A percentile compares a stretch with the other conserved stretches of the same genome.
Evolutionary conservation across 768 basidiomycete species (phyloP).

Genomic region (Mycena galericulata): DNA sequence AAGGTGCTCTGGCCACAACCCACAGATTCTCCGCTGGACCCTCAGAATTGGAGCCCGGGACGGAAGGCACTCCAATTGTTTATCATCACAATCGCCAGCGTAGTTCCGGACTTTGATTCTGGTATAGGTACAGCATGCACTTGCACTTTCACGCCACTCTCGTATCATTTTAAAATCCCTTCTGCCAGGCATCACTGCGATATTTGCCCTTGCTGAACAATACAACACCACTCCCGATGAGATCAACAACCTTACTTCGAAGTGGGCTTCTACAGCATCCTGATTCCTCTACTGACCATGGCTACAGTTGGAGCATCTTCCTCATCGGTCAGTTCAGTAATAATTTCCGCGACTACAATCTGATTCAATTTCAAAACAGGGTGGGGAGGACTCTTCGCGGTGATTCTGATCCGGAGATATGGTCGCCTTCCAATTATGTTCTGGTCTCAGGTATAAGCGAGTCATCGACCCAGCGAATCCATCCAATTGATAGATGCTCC

Average conservation of each 20-base stretch:
- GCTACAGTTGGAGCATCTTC: slow-evolving; percentile 74
- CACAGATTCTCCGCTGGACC: slow-evolving; percentile 46
- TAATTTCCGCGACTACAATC: background rate
- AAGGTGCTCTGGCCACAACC: slow-evolving; percentile 74
- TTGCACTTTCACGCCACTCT: too few relatives aligned
- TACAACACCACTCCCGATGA: slow-evolving; percentile 61
- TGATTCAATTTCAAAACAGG: slow-evolving; percentile 22
- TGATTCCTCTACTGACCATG: slow-evolving; percentile 4
- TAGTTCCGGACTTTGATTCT: slow-evolving; percentile 72
- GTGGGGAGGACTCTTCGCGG: slow-evolving; percentile 19
- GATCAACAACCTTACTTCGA: slow-evolving; percentile 70
- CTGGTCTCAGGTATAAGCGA: slow-evolving; percentile 69
- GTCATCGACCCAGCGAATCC: background rate
- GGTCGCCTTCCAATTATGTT: slow-evolving; percentile 77
- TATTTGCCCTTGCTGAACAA: slow-evolving; percentile 66
- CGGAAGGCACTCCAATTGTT: slow-evolving; percentile 62
- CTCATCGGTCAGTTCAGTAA: slow-evolving; percentile 57
- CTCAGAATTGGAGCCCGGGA: slow-evolving; percentile 60
- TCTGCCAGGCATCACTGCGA: slow-evolving; percentile 60
- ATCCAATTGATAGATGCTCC: background rate
- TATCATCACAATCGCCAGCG: slow-evolving; percentile 66
- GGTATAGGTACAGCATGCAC: too few relatives aligned
- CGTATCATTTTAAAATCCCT: background rate
- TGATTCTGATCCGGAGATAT: slow-evolving; percentile 68
- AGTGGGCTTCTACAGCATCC: slow-evolving; percentile 40